Percentiles rank a stretch among this genome's conserved stretches.
phyloP scores from a whole-genome alignment of 1,284 basidiomycete genomes.

The Anthracocystis panici-leucophaei region DNA sequence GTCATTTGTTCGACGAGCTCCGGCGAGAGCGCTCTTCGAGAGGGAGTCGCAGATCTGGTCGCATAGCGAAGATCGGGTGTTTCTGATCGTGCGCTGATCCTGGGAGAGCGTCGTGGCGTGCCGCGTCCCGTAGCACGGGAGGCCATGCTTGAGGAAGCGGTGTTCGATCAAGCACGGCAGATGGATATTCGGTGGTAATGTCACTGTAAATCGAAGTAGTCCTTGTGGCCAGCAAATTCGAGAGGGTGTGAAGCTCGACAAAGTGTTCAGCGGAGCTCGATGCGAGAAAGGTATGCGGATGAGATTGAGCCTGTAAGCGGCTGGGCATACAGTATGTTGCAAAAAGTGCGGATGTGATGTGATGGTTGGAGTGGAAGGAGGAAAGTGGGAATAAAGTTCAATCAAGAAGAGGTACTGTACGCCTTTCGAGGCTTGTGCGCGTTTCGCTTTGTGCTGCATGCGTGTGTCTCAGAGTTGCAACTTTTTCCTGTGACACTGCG shows the following conservation, averaged over 20 bases:
- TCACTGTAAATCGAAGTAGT: neutral
- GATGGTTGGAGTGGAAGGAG: neutral
- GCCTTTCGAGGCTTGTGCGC: slow-evolving; percentile 6
- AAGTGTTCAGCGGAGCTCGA: no score
- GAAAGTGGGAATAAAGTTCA: neutral
- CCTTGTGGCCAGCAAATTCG: no score
- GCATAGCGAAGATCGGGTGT: slow-evolving; percentile 21
- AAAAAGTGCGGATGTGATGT: neutral
- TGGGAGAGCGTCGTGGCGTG: slow-evolving; percentile 23
- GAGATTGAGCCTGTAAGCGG: no score
- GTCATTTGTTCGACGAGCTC: slow-evolving; percentile 37
- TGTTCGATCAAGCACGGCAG: neutral
- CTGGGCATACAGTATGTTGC: no score
- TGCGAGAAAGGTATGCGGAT: no score
- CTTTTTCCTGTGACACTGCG: neutral
- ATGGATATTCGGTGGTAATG: neutral
- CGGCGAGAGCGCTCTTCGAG: slow-evolving; percentile 25
- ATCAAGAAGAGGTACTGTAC: slow-evolving; percentile 4
- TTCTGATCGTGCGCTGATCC: slow-evolving; percentile 26
- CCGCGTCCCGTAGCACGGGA: slow-evolving; percentile 13
- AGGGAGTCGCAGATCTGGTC: slow-evolving; percentile 3
- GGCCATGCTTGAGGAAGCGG: slow-evolving; percentile 14
- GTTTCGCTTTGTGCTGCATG: neutral
- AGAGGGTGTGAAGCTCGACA: no score
- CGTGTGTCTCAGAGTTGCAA: slow-evolving; percentile 3